Evolutionary conservation across 345 rosid genomes (phyloP), one percentile per base, ranked within the genome.

Genomic region (Ceriops tagal): DNA sequence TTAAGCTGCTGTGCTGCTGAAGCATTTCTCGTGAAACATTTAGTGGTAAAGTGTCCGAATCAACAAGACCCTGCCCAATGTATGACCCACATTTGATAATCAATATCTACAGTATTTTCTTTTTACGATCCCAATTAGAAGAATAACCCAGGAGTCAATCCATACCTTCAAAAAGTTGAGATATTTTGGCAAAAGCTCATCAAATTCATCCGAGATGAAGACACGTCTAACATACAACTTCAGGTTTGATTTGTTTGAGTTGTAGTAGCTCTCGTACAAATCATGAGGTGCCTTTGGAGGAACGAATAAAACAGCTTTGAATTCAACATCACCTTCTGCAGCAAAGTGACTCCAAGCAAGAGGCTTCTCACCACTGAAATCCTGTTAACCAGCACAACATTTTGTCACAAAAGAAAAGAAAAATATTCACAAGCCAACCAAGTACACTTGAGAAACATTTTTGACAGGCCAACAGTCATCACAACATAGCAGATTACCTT

Each of bases 21-120:
- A 92, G 98, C 99, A 95, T 95, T 83, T 95, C 99, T 71, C 98
- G 80, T 35, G 98, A 95, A 52, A 95, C 99, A 71, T 92, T 95
- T 57, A 90, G 91, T 21, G 96, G 98, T 70, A 95, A 79, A 22
- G 98, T 88, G 76, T 92, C 98, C 3, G 98, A 95, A 83, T 95
- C 99, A 80, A 95, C 96, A 47, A 95, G 96, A 81, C 99, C 99
- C 99, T 95, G 88, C 78, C 72, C 71, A 79, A 76, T 28, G 65
- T 55, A 26, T 20, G 31, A 60, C 30, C 56, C 68, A 61, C 68
- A 61, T 78, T 43, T 30, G 22, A 30, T 32, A 67, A 39, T 51
- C 11, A 70, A 56, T 32, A 9, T 28, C n/a, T 28, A 62, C 16
- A 5, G 20, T 35, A 11, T 43, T 19, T 63, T 61, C 7, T 16